A percentile compares a stretch with the other conserved stretches of the same genome.
Conservation (phyloP, 208 protist species). For the Strigomonas galati region DNA sequence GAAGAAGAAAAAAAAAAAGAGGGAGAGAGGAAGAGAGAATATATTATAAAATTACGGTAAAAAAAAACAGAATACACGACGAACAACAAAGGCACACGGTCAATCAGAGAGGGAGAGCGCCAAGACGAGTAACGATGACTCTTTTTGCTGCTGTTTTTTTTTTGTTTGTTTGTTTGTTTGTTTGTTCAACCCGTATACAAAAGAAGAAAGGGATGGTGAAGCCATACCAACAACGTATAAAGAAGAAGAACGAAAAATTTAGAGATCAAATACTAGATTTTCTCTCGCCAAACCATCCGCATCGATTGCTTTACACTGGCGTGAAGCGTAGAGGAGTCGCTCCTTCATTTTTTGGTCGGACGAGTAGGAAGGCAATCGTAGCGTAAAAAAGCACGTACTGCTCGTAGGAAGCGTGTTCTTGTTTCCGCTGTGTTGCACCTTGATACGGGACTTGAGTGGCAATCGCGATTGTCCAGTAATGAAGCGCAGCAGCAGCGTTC, state of each 20-base stretch:
- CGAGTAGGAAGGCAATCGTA: conserved; percentile 89
- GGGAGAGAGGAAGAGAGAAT: background rate
- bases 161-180: background rate
- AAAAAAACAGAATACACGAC: background rate
- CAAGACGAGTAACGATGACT: background rate
- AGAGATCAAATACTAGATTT: conserved; percentile 43
- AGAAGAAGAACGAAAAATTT: background rate
- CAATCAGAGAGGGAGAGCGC: background rate
- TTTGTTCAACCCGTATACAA: background rate
- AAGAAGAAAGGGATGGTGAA: background rate
- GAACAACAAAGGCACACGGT: background rate
- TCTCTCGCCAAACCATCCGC: conserved; percentile 88
- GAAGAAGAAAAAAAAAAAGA: background rate
- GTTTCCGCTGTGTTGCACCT: conserved; percentile 68
- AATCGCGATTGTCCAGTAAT: conserved; percentile 86
- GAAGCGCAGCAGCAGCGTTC: conserved; percentile 82
- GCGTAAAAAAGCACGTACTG: conserved; percentile 94
- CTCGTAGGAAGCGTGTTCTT: conserved; percentile 87
- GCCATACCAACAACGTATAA: background rate
- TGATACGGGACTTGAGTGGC: conserved; percentile 80
- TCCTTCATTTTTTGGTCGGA: conserved; percentile 87
- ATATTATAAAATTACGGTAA: background rate
- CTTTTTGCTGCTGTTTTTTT: background rate
- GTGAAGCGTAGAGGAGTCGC: conserved; percentile 93
- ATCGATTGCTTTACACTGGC: conserved; percentile 94